Evolutionary conservation across 306 rosid species (phyloP).

Genomic region (Sophora flavescens): DNA sequence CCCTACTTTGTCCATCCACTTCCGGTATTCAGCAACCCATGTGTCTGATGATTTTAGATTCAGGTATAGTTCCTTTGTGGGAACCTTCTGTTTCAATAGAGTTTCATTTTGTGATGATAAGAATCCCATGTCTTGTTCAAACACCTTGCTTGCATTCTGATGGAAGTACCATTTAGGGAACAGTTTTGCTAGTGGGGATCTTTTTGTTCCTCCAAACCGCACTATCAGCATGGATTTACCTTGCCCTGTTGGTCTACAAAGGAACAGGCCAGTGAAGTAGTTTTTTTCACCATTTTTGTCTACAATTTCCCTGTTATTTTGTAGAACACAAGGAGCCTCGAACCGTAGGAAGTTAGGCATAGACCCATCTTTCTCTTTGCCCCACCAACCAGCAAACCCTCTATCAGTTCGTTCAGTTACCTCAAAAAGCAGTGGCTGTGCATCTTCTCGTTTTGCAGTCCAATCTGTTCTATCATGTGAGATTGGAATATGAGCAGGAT

Average conservation of each 20-base stretch:
- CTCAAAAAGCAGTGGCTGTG: slow-evolving; percentile 77
- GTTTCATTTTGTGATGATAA: slow-evolving; percentile 91
- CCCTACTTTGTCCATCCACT: slow-evolving; percentile 99
- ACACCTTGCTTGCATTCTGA: slow-evolving; percentile 93
- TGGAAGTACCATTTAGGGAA: slow-evolving; percentile 93
- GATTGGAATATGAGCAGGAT: slow-evolving; percentile 96
- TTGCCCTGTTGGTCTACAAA: slow-evolving; percentile 94
- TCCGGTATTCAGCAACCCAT: slow-evolving; percentile 91
- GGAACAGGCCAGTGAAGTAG: slow-evolving; percentile 84
- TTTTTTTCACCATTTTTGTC: slow-evolving; percentile 67
- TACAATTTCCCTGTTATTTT: slow-evolving; percentile 72
- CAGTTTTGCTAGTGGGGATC: slow-evolving; percentile 60
- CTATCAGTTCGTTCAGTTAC: slow-evolving; percentile 79
- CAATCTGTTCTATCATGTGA: slow-evolving; percentile 95
- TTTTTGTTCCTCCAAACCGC: slow-evolving; percentile 82
- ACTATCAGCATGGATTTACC: slow-evolving; percentile 95
- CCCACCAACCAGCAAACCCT: slow-evolving; percentile 99
- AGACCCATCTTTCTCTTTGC: slow-evolving; percentile 61
- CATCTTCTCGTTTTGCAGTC: slow-evolving; percentile 88
- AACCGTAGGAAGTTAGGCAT: slow-evolving; percentile 69
- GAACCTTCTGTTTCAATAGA: slow-evolving; percentile 79
- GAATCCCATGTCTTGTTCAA: slow-evolving; percentile 99
- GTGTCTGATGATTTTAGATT: slow-evolving; percentile 88
- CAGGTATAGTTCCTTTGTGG: slow-evolving; percentile 84
- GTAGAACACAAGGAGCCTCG: slow-evolving; percentile 92